Evolutionary conservation across 257 asterid species (phyloP).

Genomic region (Solanum gracilifrons): DNA sequence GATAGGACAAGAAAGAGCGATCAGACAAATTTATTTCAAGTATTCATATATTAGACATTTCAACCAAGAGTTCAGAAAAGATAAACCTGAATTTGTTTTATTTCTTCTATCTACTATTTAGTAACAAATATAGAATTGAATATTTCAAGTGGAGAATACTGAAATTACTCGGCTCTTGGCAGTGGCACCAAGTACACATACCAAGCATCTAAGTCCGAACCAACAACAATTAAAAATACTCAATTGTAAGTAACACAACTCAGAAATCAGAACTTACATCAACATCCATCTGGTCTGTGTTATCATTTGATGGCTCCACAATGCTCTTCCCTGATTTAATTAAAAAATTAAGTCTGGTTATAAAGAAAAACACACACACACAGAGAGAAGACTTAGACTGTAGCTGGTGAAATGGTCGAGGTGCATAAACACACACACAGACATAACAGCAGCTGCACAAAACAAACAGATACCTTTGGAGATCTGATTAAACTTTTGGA

Average conservation of each 20-base stretch:
- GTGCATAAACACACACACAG: background rate
- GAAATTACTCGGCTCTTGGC: background rate
- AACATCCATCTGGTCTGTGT: background rate
- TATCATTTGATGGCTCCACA: background rate
- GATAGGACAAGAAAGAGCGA: background rate
- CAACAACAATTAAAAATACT: background rate
- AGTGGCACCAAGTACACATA: background rate
- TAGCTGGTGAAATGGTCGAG: background rate
- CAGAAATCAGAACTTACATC: background rate
- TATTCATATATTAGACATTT: background rate
- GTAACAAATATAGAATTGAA: background rate
- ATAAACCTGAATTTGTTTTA: background rate
- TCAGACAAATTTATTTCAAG: background rate
- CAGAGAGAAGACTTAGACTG: background rate
- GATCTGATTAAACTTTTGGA: background rate
- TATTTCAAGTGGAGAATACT: background rate
- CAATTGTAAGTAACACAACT: background rate
- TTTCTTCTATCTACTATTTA: background rate
- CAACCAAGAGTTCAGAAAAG: background rate
- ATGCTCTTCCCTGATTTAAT: background rate
- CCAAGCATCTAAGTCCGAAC: background rate
- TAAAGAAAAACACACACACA: background rate
- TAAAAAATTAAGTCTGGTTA: background rate
- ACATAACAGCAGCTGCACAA: background rate
- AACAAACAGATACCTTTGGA: background rate